Evolutionary conservation across 805 yeast species (phyloP), one percentile per base, ranked within the genome.

Genomic region (Wickerhamiella nectarea): DNA sequence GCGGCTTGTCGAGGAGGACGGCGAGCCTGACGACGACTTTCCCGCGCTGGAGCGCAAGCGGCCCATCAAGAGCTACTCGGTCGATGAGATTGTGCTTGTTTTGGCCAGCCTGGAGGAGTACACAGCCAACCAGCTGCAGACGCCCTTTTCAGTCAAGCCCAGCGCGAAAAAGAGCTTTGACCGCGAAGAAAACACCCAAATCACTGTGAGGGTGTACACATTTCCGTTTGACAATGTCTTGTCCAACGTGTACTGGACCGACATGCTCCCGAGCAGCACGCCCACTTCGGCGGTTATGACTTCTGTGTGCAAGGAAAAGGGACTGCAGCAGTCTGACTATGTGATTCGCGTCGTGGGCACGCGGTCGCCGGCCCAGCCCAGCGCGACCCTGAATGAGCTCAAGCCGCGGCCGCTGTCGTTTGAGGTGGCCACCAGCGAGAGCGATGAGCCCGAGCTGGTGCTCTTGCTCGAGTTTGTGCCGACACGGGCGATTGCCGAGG

Each of bases 1-100:
- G 26, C 81, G 81, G 46, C 67, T 89, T 18, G 86, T 81, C 1
- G 98, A 91, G 58, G 97, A 89, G 41, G 96, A 87, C 57, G 95
- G 93, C 41, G 78, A 82, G 31, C 86, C 84, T 43, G 98, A 93
- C 52, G 79, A 74, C 28, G 83, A 85, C 42, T 87, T 91, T 65
- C 97, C 97, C 1, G 75, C 87, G 1, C 64, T 91, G 44, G 89
- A 80, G 36, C 66, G 96, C 50, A 69, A 73, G 0, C 67, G 87
- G 43, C 53, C 65, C 3, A 65, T 91, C 21, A 66, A 76, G 2
- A 75, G 89, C 0, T 83, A 85, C 58, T 82, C 85, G 19, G 79
- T 77, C 44, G 83, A 78, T 50, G 95, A 85, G 51, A 72, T 91
- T 45, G 94, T 93, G 0, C 57, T 91, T 10, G 78, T 85, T 42